Evolutionary conservation across 2,329 filamentous ascomycete genomes (phyloP).

Genomic region (Colletotrichum somersetense): DNA sequence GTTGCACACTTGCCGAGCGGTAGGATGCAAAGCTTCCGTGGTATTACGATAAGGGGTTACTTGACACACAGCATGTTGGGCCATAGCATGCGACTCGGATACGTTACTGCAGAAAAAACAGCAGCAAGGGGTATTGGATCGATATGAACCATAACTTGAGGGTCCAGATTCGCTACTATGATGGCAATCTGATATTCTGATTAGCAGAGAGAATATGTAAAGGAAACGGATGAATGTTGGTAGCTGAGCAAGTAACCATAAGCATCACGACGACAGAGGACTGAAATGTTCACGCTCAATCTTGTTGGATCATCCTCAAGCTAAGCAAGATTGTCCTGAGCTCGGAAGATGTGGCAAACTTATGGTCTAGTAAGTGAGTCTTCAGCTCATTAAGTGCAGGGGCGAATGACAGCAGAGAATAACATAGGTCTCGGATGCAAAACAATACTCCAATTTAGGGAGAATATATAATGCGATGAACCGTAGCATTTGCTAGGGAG

Average conservation of each 20-base stretch:
- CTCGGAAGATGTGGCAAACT: neutral
- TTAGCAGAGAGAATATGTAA: neutral
- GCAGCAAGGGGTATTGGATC: neutral
- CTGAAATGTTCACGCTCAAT: neutral
- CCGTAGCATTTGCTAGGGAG: too few relatives aligned
- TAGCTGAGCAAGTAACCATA: neutral
- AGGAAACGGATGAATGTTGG: neutral
- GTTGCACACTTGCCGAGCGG: conserved; percentile 6
- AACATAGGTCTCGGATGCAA: neutral
- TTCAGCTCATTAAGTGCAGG: neutral
- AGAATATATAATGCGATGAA: too few relatives aligned
- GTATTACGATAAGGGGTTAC: conserved; percentile 18
- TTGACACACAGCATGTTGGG: too few relatives aligned
- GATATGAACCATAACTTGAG: neutral
- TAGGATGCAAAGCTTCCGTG: neutral
- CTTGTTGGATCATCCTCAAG: too few relatives aligned
- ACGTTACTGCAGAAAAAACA: too few relatives aligned
- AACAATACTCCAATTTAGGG: neutral
- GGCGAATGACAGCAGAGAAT: neutral
- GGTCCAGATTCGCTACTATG: neutral
- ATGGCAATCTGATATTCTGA: neutral
- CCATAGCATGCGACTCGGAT: neutral
- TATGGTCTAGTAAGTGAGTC: neutral
- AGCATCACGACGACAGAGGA: neutral
- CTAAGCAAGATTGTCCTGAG: neutral